phyloP scores from a whole-genome alignment of 345 rosid species.

The Gossypium thurberi region DNA sequence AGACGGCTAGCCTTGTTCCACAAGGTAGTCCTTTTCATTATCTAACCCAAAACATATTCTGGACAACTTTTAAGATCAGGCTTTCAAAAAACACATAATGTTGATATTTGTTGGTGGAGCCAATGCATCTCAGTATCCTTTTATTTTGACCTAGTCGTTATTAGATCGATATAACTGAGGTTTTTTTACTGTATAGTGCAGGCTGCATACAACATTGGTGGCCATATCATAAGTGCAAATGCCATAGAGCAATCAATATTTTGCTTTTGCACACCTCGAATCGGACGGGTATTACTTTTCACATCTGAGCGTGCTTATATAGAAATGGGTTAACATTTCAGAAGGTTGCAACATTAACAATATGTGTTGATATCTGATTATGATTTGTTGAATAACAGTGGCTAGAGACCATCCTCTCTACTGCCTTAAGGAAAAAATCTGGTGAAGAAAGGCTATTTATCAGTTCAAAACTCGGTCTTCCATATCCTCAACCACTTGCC shows the following conservation, averaged over 20 bases:
- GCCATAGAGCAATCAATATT: slow-evolving; percentile 80
- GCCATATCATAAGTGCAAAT: slow-evolving; percentile 69
- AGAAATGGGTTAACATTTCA: not conserved
- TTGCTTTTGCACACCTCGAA: slow-evolving; percentile 59
- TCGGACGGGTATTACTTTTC: slow-evolving; percentile 49
- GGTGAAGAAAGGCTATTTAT: slow-evolving; percentile 58
- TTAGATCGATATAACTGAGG: slow-evolving; percentile 11
- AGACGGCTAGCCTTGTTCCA: slow-evolving; percentile 82
- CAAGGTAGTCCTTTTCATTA: slow-evolving; percentile 57
- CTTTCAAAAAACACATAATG: not conserved
- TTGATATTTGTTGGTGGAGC: not conserved
- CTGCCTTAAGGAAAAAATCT: slow-evolving; percentile 52
- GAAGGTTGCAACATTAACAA: not conserved
- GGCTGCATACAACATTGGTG: slow-evolving; percentile 89
- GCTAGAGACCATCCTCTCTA: slow-evolving; percentile 74
- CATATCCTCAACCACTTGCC: slow-evolving; percentile 46
- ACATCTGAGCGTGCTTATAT: not conserved
- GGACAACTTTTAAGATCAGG: not conserved
- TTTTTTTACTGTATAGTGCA: slow-evolving; percentile 46
- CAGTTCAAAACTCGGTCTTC: slow-evolving; percentile 50
- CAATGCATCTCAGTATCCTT: not conserved
- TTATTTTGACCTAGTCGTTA: not conserved
- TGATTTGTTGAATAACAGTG: slow-evolving; percentile 38
- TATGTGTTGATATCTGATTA: not conserved
- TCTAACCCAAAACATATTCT: not conserved